A percentile compares a stretch with the other conserved stretches of the same genome.
Conservation (phyloP, 2,329 filamentous ascomycete genomes). For the Ustulina deusta region DNA sequence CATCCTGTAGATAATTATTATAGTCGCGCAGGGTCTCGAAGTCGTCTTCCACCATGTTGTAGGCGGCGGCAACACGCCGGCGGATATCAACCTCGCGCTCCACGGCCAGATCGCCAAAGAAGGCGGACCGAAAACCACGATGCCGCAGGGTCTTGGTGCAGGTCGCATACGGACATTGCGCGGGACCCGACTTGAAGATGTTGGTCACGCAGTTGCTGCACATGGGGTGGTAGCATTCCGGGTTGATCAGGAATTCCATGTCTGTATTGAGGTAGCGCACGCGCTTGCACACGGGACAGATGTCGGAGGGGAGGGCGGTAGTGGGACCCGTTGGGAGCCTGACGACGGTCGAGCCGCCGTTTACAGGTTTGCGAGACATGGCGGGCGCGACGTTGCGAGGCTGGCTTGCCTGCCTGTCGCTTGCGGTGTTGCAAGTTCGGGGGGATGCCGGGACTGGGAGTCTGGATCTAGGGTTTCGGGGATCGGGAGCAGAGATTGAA, state of each 20-base stretch:
- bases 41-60: conserved; percentile 91
- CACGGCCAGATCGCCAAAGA: conserved; percentile 87
- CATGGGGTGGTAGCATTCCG: conserved; percentile 99
- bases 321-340: conserved; percentile 30
- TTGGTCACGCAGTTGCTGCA: conserved; percentile 95
- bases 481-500: conserved; percentile 3
- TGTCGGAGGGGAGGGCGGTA: conserved; percentile 66
- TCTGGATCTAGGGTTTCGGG: neutral
- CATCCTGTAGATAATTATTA: conserved; percentile 94
- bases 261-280: conserved; percentile 93
- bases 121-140: conserved; percentile 85
- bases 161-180: conserved; percentile 89
- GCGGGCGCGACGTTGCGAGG: conserved; percentile 15
- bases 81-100: conserved; percentile 96
- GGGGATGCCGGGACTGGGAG: neutral
- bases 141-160: conserved; percentile 90
- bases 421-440: neutral
- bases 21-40: conserved; percentile 86
- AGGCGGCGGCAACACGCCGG: conserved; percentile 79
- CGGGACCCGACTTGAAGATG: conserved; percentile 91
- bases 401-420: conserved; percentile 7
- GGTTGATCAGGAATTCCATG: conserved; percentile 96
- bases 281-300: conserved; percentile 97
- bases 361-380: conserved; percentile 55
- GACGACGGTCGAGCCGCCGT: conserved; percentile 40